These are phyloP conservation scores for Chrysoporthe austroafricana DNA, from an alignment of 2,329 filamentous ascomycete species.

Conservation along the genomic window DNA sequence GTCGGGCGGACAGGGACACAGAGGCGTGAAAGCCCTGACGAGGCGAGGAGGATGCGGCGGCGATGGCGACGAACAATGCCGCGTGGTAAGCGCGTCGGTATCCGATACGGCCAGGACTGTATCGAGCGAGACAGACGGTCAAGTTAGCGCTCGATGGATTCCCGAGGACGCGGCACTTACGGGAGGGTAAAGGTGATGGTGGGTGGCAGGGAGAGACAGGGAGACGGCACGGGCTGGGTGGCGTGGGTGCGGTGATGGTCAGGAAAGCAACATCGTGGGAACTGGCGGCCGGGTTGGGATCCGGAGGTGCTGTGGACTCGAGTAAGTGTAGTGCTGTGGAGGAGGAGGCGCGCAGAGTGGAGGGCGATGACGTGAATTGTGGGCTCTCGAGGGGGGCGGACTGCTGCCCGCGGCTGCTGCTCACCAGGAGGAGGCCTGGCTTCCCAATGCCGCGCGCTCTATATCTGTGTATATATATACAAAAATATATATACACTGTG, in stretches of 20 bases:
- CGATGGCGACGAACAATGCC: background rate
- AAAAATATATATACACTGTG: background rate
- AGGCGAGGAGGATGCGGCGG: background rate
- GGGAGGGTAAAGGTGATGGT: background rate
- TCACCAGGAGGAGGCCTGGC: background rate
- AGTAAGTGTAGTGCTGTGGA: constrained; percentile 3
- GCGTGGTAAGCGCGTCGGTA: background rate
- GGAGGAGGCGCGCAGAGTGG: constrained; percentile 4
- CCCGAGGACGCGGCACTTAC: background rate
- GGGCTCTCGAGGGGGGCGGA: background rate
- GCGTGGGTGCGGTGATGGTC: background rate
- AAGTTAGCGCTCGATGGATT: background rate
- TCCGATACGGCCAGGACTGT: background rate
- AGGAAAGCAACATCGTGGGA: constrained; percentile 5
- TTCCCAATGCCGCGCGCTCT: background rate
- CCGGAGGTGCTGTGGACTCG: constrained; percentile 2
- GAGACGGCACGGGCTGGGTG: background rate
- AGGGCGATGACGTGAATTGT: constrained; percentile 18
- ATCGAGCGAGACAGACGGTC: background rate
- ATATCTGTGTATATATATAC: too few relatives aligned
- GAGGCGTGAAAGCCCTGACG: background rate
- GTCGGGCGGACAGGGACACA: too few relatives aligned
- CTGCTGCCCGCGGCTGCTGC: constrained; percentile 1
- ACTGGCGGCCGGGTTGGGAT: background rate
- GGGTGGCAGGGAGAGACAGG: too few relatives aligned